phyloP scores from a whole-genome alignment of 768 basidiomycete species.

The Tulasnella sp. region DNA sequence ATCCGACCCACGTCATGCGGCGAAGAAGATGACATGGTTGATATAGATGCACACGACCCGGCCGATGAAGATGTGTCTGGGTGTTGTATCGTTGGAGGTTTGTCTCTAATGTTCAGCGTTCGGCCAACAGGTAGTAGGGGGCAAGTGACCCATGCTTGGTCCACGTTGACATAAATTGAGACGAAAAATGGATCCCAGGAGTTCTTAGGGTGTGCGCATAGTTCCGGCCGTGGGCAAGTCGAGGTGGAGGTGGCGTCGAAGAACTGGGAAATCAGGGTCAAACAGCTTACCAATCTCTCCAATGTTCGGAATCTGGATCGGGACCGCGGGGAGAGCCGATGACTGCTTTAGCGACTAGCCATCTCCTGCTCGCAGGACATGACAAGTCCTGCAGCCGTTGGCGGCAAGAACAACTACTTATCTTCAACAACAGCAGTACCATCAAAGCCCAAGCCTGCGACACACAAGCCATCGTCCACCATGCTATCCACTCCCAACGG shows the following conservation, averaged over 20 bases:
- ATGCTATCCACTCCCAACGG: not conserved
- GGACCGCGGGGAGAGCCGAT: not conserved
- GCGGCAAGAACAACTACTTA: not conserved
- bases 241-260: not conserved
- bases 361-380: not conserved
- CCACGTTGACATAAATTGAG: too few species aligned
- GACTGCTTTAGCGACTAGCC: not conserved
- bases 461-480: not conserved
- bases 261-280: not conserved
- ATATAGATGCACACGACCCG: too few species aligned
- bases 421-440: not conserved
- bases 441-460: not conserved
- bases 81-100: too few species aligned
- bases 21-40: too few species aligned
- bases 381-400: not conserved
- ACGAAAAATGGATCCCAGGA: too few species aligned
- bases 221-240: too few species aligned
- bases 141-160: too few species aligned
- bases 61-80: too few species aligned
- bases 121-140: too few species aligned
- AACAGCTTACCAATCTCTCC: not conserved
- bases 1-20: too few species aligned
- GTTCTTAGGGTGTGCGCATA: too few species aligned
- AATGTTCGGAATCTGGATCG: not conserved
- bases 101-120: too few species aligned